phyloP scores from a whole-genome alignment of 83 land plant species.

The Diphasiastrum complanatum region DNA sequence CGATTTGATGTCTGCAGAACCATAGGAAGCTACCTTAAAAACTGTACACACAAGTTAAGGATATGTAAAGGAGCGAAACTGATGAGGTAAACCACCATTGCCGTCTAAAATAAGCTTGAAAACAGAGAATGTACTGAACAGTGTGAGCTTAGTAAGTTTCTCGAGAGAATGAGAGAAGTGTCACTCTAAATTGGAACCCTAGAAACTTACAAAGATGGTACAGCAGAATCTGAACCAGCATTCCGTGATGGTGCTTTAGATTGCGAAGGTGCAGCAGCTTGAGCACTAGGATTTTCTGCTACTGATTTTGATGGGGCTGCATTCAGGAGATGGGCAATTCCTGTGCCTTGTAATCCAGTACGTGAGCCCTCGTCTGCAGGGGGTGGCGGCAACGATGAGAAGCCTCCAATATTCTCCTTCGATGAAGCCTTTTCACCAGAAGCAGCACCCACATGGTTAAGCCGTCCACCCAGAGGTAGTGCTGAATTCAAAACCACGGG shows the following conservation, averaged over 20 bases:
- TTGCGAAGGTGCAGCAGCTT: slow-evolving; percentile 22
- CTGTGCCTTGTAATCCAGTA: slow-evolving; percentile 80
- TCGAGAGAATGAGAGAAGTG: too few relatives aligned
- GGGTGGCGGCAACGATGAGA: slow-evolving; percentile 23
- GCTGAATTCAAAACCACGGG: slow-evolving; percentile 16
- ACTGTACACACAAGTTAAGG: not conserved
- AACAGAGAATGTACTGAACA: too few relatives aligned
- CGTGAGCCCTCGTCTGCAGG: slow-evolving; percentile 96
- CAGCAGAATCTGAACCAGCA: slow-evolving; percentile 41
- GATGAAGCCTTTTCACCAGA: slow-evolving; percentile 25
- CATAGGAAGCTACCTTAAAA: not conserved
- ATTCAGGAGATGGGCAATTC: slow-evolving; percentile 44
- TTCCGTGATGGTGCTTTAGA: slow-evolving; percentile 20
- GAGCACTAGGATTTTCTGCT: slow-evolving; percentile 28
- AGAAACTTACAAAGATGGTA: slow-evolving; percentile 28
- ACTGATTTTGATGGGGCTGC: slow-evolving; percentile 22
- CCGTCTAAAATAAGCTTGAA: too few relatives aligned
- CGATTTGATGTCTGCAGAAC: slow-evolving; percentile 27
- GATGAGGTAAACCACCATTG: too few relatives aligned
- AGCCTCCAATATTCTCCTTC: slow-evolving; percentile 6
- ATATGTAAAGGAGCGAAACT: not conserved
- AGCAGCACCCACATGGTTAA: slow-evolving; percentile 26
- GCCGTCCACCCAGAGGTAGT: slow-evolving; percentile 12
- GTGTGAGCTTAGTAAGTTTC: too few relatives aligned
- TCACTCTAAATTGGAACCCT: not conserved